Base-by-base conservation (phyloP, 2,329 filamentous ascomycete genomes). In the Neofusicoccum sp. region DNA sequence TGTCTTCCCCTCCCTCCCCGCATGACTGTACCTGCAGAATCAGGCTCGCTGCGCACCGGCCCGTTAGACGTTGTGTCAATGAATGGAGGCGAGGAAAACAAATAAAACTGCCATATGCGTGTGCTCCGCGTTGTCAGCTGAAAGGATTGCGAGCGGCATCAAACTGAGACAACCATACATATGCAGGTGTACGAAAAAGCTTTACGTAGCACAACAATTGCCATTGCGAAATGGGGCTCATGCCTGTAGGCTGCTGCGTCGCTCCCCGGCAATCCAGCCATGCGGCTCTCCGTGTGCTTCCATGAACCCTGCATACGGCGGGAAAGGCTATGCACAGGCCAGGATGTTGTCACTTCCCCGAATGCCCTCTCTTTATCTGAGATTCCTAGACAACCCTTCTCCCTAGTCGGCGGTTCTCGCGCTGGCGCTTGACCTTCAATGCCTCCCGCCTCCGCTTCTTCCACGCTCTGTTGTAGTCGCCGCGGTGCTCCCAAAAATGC, bases 401-500 rank as follows among this genome's bases (percentile, higher is more conserved):
- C n/a, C 77, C 77, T 62, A 81, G 74, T 68, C 78, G 79, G 68
- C 80, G 79, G 68, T 87, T 87, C 69, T 86, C 84, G 64, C 79
- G 78, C 71, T 86, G 82, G 65, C 85, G 74, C 69, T 84, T 81
- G 62, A 82, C 78, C 75, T 88, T 88, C 62, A 83, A 77, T 48
- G 81, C 82, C 63, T 87, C 85, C 58, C 85, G 74, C 62, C 84
- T 75, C 64, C 83, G 74, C 73, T 81, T 84, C 73, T 81, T 81
- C 80, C 80, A 82, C 45, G 75, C 75, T 2, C 79, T 67, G 61
- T 82, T 81, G 48, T 77, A 70, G 53, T 80, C 77, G 4, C 79
- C 79, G 3, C 79, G 69, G 48, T 80, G 75, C 64, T 81, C 79
- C 70, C 77, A 88, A 68, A 88, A 88, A 80, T 83, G 85, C 68